Conservation (phyloP, 495 filamentous ascomycete genomes). For the Baudoinia panamericana region DNA sequence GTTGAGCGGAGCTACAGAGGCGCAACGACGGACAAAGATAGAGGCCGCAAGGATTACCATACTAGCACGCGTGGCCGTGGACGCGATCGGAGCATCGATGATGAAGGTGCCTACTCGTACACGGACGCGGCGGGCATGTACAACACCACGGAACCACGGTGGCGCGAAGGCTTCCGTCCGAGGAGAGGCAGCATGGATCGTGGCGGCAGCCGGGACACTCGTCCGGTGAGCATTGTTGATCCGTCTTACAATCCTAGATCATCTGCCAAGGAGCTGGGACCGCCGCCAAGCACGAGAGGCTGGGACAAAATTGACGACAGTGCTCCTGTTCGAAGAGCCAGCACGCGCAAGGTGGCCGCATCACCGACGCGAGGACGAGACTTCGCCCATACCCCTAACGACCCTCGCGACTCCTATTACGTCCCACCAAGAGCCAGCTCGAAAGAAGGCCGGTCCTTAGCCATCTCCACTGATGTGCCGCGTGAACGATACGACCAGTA, state of each 20-base stretch:
- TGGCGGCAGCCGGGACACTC: slow-evolving; percentile 20
- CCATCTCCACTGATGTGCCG: slow-evolving; percentile 25
- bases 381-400: slow-evolving; percentile 10
- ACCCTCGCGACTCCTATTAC: slow-evolving; percentile 22
- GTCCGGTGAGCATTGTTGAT: slow-evolving; percentile 26
- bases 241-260: slow-evolving; percentile 11
- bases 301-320: slow-evolving; percentile 25
- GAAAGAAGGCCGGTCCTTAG: slow-evolving; percentile 8
- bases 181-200: slow-evolving; percentile 26
- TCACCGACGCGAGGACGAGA: slow-evolving; percentile 8
- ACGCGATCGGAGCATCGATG: slow-evolving; percentile 16
- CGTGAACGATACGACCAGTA: slow-evolving; percentile 19
- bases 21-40: slow-evolving; percentile 9
- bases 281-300: slow-evolving; percentile 30
- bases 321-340: too few relatives aligned
- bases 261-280: slow-evolving; percentile 16
- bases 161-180: slow-evolving; percentile 21
- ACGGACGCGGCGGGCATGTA: slow-evolving; percentile 32
- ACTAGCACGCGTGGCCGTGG: slow-evolving; percentile 15
- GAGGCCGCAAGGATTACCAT: slow-evolving; percentile 23
- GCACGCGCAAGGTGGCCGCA: background rate
- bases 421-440: slow-evolving; percentile 22
- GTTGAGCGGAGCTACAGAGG: slow-evolving; percentile 13
- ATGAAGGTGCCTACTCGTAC: slow-evolving; percentile 29
- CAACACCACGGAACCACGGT: slow-evolving; percentile 29